A percentile compares a stretch with the other conserved stretches of the same genome.
phyloP scores from a whole-genome alignment of 2,329 filamentous ascomycete species.

The Botryotinia convoluta region DNA sequence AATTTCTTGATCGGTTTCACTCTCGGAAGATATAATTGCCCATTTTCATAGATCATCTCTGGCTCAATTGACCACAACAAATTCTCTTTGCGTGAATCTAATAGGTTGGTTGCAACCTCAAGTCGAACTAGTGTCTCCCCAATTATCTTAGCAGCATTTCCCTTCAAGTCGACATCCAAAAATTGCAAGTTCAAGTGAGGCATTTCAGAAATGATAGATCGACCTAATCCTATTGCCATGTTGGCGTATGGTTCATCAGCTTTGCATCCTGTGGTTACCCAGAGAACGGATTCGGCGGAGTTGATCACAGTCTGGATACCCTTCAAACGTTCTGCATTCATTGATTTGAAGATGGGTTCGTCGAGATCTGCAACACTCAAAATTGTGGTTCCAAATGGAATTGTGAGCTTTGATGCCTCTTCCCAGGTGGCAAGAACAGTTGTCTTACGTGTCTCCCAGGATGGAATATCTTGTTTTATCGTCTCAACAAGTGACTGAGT shows the following conservation, averaged over 20 bases:
- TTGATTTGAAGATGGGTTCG: conserved; percentile 26
- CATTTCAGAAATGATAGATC: conserved; percentile 26
- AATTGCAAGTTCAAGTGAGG: conserved; percentile 27
- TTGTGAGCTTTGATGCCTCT: conserved; percentile 7
- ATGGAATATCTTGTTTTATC: background rate
- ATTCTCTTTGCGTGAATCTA: conserved; percentile 4
- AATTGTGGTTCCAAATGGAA: conserved; percentile 18
- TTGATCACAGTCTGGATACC: conserved; percentile 2
- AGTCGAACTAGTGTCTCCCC: conserved; percentile 23
- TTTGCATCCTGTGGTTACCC: conserved; percentile 24
- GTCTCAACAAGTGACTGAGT: background rate
- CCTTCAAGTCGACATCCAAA: conserved; percentile 23
- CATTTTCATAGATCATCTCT: conserved; percentile 24
- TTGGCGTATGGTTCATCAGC: conserved; percentile 23
- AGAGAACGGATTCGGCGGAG: conserved; percentile 24
- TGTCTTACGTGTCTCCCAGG: background rate
- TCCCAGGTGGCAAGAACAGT: conserved; percentile 13
- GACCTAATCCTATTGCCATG: conserved; percentile 26
- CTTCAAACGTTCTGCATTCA: conserved; percentile 6
- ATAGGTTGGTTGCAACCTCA: background rate
- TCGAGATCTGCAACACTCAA: conserved; percentile 37
- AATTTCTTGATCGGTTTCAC: conserved; percentile 16
- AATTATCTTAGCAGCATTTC: conserved; percentile 20
- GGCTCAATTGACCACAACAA: conserved; percentile 26
- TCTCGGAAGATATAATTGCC: conserved; percentile 23